Conservation (phyloP, 169 alveolate species). For the Plasmodium ovale region DNA sequence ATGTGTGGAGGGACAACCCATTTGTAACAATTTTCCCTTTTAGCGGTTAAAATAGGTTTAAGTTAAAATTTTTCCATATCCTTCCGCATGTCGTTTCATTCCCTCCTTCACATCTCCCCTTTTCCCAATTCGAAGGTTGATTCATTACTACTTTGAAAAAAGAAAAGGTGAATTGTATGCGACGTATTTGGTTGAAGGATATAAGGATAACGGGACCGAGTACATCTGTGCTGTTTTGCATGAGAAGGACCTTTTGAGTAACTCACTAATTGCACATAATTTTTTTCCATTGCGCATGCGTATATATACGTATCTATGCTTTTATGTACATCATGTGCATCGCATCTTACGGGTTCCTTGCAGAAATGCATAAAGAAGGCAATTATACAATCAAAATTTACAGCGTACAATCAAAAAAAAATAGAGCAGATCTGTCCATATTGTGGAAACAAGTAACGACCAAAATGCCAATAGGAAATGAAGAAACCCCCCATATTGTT, state of each 20-base stretch:
- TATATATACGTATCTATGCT: no score
- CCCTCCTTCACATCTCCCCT: no score
- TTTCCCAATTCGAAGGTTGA: constrained; percentile 34
- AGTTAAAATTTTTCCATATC: no score
- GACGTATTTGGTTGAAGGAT: constrained; percentile 56
- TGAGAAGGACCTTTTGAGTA: constrained; percentile 31
- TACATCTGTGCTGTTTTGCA: constrained; percentile 13
- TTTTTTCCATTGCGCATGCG: no score
- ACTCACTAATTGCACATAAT: not conserved
- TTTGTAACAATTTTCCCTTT: not conserved
- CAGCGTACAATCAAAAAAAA: constrained; percentile 39
- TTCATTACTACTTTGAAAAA: constrained; percentile 20
- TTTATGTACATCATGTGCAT: not conserved
- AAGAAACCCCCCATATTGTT: no score
- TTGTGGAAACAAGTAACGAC: constrained; percentile 36
- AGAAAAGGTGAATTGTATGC: constrained; percentile 32
- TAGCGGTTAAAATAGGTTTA: no score
- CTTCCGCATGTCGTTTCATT: no score
- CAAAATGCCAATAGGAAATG: no score
- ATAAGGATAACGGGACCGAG: constrained; percentile 7
- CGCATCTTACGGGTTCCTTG: not conserved
- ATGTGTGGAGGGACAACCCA: not conserved
- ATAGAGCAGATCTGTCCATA: not conserved
- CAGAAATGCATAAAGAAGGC: constrained; percentile 7
- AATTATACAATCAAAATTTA: constrained; percentile 1